phyloP scores from a whole-genome alignment of 805 yeast species.

The Cyberlindnera saturnus region DNA sequence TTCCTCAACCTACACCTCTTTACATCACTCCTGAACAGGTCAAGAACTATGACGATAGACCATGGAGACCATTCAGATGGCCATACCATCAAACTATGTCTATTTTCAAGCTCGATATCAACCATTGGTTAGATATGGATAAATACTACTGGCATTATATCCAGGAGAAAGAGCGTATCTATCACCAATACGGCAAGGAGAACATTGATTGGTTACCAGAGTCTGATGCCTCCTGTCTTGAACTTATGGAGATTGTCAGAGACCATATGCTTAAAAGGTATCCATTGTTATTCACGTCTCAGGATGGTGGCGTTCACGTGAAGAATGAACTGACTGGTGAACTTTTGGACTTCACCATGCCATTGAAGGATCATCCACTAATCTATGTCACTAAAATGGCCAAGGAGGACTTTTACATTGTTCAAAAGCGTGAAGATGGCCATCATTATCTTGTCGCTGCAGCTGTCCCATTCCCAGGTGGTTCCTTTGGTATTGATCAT shows the following conservation, averaged over 20 bases:
- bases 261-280: slow-evolving; percentile 57
- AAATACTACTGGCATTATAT: slow-evolving; percentile 64
- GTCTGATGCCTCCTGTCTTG: slow-evolving; percentile 52
- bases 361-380: slow-evolving; percentile 60
- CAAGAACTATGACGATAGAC: slow-evolving; percentile 60
- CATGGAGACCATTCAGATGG: slow-evolving; percentile 79
- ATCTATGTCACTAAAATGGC: slow-evolving; percentile 61
- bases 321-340: slow-evolving; percentile 60
- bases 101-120: slow-evolving; percentile 61
- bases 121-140: slow-evolving; percentile 79
- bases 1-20: slow-evolving; percentile 45
- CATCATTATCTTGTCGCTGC: slow-evolving; percentile 63
- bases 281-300: slow-evolving; percentile 52
- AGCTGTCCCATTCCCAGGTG: slow-evolving; percentile 78
- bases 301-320: slow-evolving; percentile 44
- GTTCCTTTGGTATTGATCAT: slow-evolving; percentile 55
- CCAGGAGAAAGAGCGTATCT: slow-evolving; percentile 54
- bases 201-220: slow-evolving; percentile 65
- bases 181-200: slow-evolving; percentile 50
- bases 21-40: slow-evolving; percentile 65
- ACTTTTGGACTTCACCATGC: slow-evolving; percentile 50
- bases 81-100: slow-evolving; percentile 80
- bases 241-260: slow-evolving; percentile 57
- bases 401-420: slow-evolving; percentile 70
- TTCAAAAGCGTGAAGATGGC: slow-evolving; percentile 48